Evolutionary conservation across 257 asterid genomes (phyloP).

Genomic region (Orobanche coerulescens): DNA sequence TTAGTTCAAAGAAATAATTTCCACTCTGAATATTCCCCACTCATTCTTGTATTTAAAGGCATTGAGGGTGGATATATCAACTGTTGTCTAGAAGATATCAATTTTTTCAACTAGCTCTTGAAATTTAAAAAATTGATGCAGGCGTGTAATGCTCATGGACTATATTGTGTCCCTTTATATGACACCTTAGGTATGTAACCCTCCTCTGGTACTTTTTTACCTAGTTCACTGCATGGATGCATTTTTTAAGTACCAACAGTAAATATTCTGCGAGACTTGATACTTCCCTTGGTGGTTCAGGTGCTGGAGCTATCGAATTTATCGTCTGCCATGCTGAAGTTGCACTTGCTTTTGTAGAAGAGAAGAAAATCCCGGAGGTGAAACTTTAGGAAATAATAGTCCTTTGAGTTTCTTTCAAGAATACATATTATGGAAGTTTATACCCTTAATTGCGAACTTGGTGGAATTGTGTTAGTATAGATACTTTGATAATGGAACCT

Average conservation of each 20-base stretch:
- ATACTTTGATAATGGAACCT: conserved; percentile 11
- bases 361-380: conserved; percentile 84
- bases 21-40: not conserved
- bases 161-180: conserved; percentile 79
- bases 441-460: conserved; percentile 11
- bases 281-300: conserved; percentile 36
- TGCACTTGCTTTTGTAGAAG: conserved; percentile 79
- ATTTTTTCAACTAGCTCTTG: conserved; percentile 18
- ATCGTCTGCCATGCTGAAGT: conserved; percentile 95
- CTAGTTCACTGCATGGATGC: conserved; percentile 16
- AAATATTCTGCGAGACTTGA: conserved; percentile 9
- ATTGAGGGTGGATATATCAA: conserved; percentile 8
- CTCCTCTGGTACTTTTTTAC: conserved; percentile 5
- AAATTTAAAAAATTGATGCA: conserved; percentile 33
- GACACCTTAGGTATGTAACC: conserved; percentile 77
- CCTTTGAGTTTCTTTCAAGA: conserved; percentile 20
- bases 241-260: conserved; percentile 8
- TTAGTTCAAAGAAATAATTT: not conserved
- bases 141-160: conserved; percentile 99
- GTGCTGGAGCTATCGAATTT: conserved; percentile 94
- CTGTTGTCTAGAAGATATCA: conserved; percentile 2
- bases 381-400: not conserved
- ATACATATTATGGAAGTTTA: not conserved
- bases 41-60: not conserved
- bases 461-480: conserved; percentile 5